Base-by-base conservation (phyloP, 2,329 filamentous ascomycete genomes). In the Geoglossum cookeanum region DNA sequence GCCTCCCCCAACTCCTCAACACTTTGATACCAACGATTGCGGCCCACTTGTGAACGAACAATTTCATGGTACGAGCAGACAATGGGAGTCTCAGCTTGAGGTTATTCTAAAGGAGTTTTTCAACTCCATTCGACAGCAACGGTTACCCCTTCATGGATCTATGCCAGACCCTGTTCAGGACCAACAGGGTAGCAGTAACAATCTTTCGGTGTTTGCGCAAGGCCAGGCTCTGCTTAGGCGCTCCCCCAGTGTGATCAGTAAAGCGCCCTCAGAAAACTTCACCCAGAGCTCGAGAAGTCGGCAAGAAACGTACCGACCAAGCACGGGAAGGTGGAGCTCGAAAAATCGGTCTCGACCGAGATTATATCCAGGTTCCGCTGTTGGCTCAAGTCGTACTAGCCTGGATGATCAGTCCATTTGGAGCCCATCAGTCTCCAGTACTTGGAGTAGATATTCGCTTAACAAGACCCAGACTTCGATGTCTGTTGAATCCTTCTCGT, bases 391-490 rank as follows among this genome's bases (percentile, higher is more conserved):
- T 66, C 81, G 90, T 55, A 97, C 91, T 8, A 97, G 91, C 69
- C 80, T 98, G 61, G 92, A 98, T 59, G 92, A 98, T 64, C 81
- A 83, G 59, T 86, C 82, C 1, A 77, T 96, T 52, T 97, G 88
- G 87, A 96, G 87, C 64, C 92, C 92, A 9, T 88, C 87, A 22
- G 78, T 76, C 15, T 94, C 89, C n/a, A 94, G 89, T 61, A 92
- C 87, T 0, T 96, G 90, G 89, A 96, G 90, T 72, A 91, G 87
- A 64, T 87, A 92, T 65, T 97, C 91, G 0, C 77, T 94, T 59
- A 88, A 90, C 35, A 88, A 94, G 66, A 94, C 89, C 0, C 83
- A 94, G 60, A 89, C 88, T 0, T 91, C 89, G 2, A 86, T 92
- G 75, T 96, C 90, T 3, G 85, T 96, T 64, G 88, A 95, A 67